Base-by-base conservation (phyloP, 805 yeast genomes). In the Saccharomycopsis selenospora region DNA sequence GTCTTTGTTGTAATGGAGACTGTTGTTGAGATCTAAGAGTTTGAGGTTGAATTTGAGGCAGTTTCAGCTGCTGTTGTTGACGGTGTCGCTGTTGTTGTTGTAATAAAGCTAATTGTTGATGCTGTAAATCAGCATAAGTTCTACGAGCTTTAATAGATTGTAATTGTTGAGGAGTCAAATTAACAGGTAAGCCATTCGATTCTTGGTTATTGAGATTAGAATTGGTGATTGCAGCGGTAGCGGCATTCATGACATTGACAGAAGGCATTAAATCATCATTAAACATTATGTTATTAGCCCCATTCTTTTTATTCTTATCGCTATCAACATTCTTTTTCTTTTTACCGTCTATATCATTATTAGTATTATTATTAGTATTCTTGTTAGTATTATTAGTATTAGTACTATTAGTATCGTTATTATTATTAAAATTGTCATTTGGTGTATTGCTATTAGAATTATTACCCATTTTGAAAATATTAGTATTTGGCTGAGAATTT, bases 1-100 rank as follows among this genome's bases (percentile, higher is more conserved):
- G 30, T 18, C 24, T 20, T 40, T 40, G 42, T 22, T 40, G 42
- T 13, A 18, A n/a, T 13, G 8, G 42, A 17, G 13, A 24, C 42
- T 40, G 42, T 22, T 40, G 42, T 14, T 40, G 11, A 7, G 29
- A 7, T 7, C 10, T 11, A 11, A 7, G 29, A 27, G 7, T 27
- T 11, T 27, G 11, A 11, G 11, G 11, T 27, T 27, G 29, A 7
- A 17, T 22, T 40, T 40, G 42, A 11, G 7, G 42, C 42, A 13
- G 42, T 5, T 14, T 20, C 24, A 17, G 42, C 26, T 41, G 44
- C 20, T 41, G 44, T 14, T 41, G 49, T n/a, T 41, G 46, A 6
- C 11, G 27, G 4, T 41, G 45, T 38, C 47, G 38, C 58, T 57
- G 27, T 70, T 60, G 7, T 13, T 33, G 50, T 23, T 47, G 52